A percentile compares a stretch with the other conserved stretches of the same genome.
Conservation (phyloP, 2,329 filamentous ascomycete species). For the Fusarium redolens region DNA sequence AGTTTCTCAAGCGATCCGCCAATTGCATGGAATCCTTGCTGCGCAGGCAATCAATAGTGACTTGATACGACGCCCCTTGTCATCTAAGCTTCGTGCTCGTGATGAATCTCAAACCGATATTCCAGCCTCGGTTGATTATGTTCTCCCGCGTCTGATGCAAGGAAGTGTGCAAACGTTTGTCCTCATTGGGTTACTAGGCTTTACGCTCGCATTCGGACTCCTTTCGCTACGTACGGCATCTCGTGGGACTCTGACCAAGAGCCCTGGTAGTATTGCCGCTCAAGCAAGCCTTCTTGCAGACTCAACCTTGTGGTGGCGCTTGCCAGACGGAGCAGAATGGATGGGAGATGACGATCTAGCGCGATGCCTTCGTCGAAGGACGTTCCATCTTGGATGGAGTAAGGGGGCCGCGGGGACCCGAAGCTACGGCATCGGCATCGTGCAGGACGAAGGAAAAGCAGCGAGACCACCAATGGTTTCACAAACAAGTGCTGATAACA, state of each 20-base stretch:
- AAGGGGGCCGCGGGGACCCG: slow-evolving; percentile 29
- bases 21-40: slow-evolving; percentile 43
- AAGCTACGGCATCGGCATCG: slow-evolving; percentile 43
- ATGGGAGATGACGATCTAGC: slow-evolving; percentile 43
- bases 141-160: slow-evolving; percentile 39
- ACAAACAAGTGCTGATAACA: slow-evolving; percentile 18
- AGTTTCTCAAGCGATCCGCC: slow-evolving; percentile 37
- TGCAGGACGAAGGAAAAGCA: slow-evolving; percentile 43
- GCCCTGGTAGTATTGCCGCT: slow-evolving; percentile 46
- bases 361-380: slow-evolving; percentile 42
- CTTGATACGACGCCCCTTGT: slow-evolving; percentile 19
- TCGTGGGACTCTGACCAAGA: slow-evolving; percentile 40
- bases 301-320: slow-evolving; percentile 45
- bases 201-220: slow-evolving; percentile 37
- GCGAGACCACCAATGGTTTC: slow-evolving; percentile 13
- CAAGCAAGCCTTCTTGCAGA: slow-evolving; percentile 46
- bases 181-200: slow-evolving; percentile 35
- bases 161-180: slow-evolving; percentile 36
- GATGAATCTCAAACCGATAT: slow-evolving; percentile 16
- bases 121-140: slow-evolving; percentile 37
- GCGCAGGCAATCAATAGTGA: slow-evolving; percentile 43
- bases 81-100: slow-evolving; percentile 23
- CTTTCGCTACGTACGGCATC: slow-evolving; percentile 41
- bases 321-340: slow-evolving; percentile 45
- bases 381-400: slow-evolving; percentile 43